phyloP scores from a whole-genome alignment of 176 grass and related monocot species.

The Carex kokanica region DNA sequence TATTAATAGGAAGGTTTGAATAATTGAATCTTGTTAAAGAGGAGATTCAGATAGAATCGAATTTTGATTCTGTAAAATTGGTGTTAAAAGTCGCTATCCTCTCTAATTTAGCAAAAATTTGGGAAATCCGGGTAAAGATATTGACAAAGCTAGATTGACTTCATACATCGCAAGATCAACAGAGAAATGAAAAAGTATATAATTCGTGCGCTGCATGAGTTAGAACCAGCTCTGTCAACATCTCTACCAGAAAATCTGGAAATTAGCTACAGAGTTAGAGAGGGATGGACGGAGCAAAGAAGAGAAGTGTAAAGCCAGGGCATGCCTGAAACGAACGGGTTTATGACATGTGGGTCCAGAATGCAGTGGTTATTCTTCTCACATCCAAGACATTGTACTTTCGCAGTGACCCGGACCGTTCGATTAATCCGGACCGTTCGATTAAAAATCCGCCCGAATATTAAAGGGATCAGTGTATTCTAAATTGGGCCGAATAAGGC shows the following conservation, averaged over 20 bases:
- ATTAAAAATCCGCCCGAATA: too few relatives aligned
- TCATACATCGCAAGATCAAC: too few relatives aligned
- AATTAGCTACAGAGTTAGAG: background rate
- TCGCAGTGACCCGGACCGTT: background rate
- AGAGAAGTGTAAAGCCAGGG: background rate
- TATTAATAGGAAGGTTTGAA: background rate
- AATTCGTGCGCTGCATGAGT: too few relatives aligned
- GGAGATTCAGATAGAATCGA: background rate
- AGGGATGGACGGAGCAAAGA: background rate
- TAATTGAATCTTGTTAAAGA: slow-evolving; percentile 20
- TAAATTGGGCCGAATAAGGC: too few relatives aligned
- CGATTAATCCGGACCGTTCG: too few relatives aligned
- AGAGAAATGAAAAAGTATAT: too few relatives aligned
- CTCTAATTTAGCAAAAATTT: background rate
- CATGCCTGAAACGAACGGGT: background rate
- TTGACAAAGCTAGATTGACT: too few relatives aligned
- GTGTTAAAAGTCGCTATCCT: too few relatives aligned
- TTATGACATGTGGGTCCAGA: background rate
- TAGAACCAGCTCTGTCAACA: too few relatives aligned
- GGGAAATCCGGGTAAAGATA: too few relatives aligned
- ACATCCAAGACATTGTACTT: background rate
- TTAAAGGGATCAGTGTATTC: too few relatives aligned
- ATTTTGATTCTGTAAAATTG: background rate
- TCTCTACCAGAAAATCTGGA: background rate
- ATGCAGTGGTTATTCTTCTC: background rate